Conservation (phyloP, 148 eudicot genomes). For the Arbutus unedo region DNA sequence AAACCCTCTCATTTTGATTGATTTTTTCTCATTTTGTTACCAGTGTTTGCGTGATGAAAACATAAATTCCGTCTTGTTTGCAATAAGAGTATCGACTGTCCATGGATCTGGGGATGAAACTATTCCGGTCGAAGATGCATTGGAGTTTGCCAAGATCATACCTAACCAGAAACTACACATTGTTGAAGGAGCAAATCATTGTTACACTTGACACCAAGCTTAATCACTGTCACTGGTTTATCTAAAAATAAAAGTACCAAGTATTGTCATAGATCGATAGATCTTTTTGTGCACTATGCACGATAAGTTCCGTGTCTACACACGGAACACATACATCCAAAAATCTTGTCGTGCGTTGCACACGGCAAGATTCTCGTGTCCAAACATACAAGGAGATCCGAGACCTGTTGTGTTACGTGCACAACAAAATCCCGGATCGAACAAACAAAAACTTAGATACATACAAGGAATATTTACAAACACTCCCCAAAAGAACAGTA, state of each 20-base stretch:
- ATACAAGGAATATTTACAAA: neutral
- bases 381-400: too few relatives aligned
- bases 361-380: too few relatives aligned
- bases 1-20: neutral
- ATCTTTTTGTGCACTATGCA: too few relatives aligned
- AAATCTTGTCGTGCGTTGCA: too few relatives aligned
- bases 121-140: constrained; percentile 69
- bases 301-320: too few relatives aligned
- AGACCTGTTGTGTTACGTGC: too few relatives aligned
- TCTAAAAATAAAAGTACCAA: too few relatives aligned
- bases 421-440: neutral
- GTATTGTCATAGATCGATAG: too few relatives aligned
- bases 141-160: constrained; percentile 65
- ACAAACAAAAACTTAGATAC: neutral
- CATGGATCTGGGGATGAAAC: constrained; percentile 63
- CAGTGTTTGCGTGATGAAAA: neutral
- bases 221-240: constrained; percentile 13
- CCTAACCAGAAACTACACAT: constrained; percentile 67
- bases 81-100: constrained; percentile 53
- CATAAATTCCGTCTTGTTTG: neutral
- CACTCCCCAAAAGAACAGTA: neutral
- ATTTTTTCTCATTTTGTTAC: neutral
- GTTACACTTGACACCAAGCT: constrained; percentile 50
- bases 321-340: too few relatives aligned
- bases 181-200: constrained; percentile 69